A percentile compares a stretch with the other conserved stretches of the same genome.
These are phyloP conservation scores for Lipomyces oligophaga DNA, from an alignment of 805 yeast species.

Conservation along the genomic window DNA sequence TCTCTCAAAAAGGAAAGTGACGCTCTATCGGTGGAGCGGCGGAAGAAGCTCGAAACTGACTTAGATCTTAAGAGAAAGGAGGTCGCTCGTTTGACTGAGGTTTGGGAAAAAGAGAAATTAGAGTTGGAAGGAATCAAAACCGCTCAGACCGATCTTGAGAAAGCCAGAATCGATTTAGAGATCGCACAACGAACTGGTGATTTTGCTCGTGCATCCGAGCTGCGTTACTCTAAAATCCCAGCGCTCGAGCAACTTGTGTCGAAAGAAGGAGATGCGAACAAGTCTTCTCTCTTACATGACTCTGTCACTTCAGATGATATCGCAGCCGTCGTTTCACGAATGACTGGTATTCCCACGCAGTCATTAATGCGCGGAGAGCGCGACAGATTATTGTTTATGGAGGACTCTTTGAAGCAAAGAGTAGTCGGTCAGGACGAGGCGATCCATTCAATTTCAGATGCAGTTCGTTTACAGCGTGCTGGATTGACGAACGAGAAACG, in stretches of 20 bases:
- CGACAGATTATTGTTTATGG: constrained; percentile 87
- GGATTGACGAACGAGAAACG: constrained; percentile 91
- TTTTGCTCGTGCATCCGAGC: constrained; percentile 81
- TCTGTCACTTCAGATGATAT: constrained; percentile 93
- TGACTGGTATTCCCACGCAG: constrained; percentile 94
- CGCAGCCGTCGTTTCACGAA: constrained; percentile 83
- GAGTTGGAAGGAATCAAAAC: constrained; percentile 73
- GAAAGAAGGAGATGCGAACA: constrained; percentile 39
- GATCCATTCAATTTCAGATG: constrained; percentile 81
- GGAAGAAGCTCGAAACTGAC: constrained; percentile 66
- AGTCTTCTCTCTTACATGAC: constrained; percentile 62
- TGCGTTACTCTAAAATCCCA: constrained; percentile 86
- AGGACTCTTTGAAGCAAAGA: constrained; percentile 63
- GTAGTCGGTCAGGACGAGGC: constrained; percentile 98
- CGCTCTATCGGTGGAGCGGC: constrained; percentile 72
- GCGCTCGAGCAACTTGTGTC: constrained; percentile 62
- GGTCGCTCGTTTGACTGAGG: constrained; percentile 62
- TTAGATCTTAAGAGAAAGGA: constrained; percentile 62
- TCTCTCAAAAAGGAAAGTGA: constrained; percentile 91
- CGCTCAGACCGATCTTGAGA: constrained; percentile 79
- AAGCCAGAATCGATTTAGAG: constrained; percentile 78
- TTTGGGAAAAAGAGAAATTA: constrained; percentile 81
- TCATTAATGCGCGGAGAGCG: constrained; percentile 91
- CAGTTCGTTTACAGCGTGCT: constrained; percentile 93
- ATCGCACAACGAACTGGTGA: constrained; percentile 78